phyloP scores from a whole-genome alignment of 805 yeast species.

The Metschnikowia henanensis region DNA sequence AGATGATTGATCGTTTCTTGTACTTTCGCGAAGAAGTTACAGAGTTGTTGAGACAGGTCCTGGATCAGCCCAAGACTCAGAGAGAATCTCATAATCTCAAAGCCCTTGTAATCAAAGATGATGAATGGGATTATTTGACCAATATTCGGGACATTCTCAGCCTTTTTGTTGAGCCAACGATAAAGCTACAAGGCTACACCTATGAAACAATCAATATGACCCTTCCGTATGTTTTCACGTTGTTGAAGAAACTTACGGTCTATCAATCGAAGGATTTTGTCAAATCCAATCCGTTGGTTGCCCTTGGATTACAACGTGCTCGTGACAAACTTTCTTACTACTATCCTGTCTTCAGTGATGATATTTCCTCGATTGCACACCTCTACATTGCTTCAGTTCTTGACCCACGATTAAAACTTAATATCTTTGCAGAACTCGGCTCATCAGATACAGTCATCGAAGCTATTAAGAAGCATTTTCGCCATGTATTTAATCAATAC shows the following conservation, averaged over 20 bases:
- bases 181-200: constrained; percentile 3
- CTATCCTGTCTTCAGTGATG: constrained; percentile 3
- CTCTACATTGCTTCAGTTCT: no score
- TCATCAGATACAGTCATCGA: no score
- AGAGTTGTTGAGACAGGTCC: constrained; percentile 1
- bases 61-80: not conserved
- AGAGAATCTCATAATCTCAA: no score
- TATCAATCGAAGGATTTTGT: not conserved
- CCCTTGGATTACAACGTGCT: constrained; percentile 2
- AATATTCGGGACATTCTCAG: constrained; percentile 2
- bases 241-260: constrained; percentile 1
- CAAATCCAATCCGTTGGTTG: not conserved
- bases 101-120: not conserved
- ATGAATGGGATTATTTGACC: constrained; percentile 1
- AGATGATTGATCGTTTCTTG: constrained; percentile 3
- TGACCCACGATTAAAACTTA: no score
- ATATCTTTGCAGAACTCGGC: no score
- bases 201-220: constrained; percentile 3
- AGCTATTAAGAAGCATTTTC: no score
- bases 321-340: constrained; percentile 2
- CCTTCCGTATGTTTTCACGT: constrained; percentile 4
- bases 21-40: constrained; percentile 2
- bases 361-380: not conserved
- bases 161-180: constrained; percentile 3
- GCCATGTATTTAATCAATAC: no score